phyloP scores from a whole-genome alignment of 169 alveolate genomes.

The Plasmodium vinckei region DNA sequence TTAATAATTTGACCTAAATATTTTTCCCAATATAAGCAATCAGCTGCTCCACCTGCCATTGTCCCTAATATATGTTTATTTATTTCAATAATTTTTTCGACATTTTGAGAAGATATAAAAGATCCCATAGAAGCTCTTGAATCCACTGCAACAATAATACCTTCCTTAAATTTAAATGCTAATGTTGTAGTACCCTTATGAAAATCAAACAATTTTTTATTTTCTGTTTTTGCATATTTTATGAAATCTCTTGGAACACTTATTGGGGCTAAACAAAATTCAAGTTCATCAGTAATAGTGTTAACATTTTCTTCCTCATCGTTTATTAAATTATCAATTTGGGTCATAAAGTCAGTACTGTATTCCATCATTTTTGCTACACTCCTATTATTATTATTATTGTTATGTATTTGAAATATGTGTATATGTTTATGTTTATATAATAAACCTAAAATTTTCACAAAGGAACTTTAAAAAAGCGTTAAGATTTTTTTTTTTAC shows the following conservation, averaged over 20 bases:
- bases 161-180: conserved; percentile 94
- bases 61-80: conserved; percentile 97
- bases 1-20: conserved; percentile 94
- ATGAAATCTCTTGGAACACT: conserved; percentile 66
- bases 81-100: conserved; percentile 97
- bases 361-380: conserved; percentile 35
- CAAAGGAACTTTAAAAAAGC: too few species aligned
- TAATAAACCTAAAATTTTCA: too few species aligned
- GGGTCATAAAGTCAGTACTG: conserved; percentile 20
- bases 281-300: conserved; percentile 32
- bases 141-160: conserved; percentile 99
- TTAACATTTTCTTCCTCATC: conserved; percentile 28
- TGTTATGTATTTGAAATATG: too few species aligned
- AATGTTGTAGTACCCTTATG: conserved; percentile 99
- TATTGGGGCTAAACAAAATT: conserved; percentile 66
- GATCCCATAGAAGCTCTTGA: conserved; percentile 99
- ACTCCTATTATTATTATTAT: neutral
- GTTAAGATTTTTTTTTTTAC: too few species aligned
- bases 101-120: conserved; percentile 96
- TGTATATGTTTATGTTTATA: neutral
- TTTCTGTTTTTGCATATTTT: conserved; percentile 52
- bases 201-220: conserved; percentile 71
- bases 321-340: conserved; percentile 67
- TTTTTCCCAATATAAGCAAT: conserved; percentile 98
- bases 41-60: conserved; percentile 99